Conservation (phyloP, 2,329 filamentous ascomycete genomes). For the Elsinoe perseae region DNA sequence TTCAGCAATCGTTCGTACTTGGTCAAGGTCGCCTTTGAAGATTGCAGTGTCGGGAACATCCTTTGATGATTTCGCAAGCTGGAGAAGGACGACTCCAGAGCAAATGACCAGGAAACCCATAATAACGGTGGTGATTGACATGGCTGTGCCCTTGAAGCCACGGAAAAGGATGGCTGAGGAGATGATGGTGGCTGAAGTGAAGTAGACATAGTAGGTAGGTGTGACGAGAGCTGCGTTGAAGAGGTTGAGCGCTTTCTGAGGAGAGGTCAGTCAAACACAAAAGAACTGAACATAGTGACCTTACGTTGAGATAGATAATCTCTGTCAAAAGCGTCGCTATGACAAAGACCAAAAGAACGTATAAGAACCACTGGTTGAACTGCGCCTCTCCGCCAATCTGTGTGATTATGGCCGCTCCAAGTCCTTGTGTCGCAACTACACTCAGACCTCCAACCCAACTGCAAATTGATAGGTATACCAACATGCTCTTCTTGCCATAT, state of each 20-base stretch:
- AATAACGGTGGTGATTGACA: conserved; percentile 78
- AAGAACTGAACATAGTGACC: conserved; percentile 28
- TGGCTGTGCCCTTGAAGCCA: conserved; percentile 80
- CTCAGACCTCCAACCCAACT: conserved; percentile 89
- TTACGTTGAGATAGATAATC: conserved; percentile 90
- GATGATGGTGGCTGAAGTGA: conserved; percentile 90
- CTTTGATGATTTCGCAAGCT: conserved; percentile 96
- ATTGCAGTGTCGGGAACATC: conserved; percentile 91
- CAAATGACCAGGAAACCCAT: conserved; percentile 93
- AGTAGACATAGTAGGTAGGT: conserved; percentile 97
- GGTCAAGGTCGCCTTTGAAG: conserved; percentile 86
- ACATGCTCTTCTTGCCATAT: conserved; percentile 94
- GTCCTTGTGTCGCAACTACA: conserved; percentile 87
- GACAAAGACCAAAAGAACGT: conserved; percentile 85
- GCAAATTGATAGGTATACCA: conserved; percentile 95
- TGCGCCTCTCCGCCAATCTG: conserved; percentile 74
- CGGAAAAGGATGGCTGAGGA: conserved; percentile 87
- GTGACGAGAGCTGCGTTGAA: conserved; percentile 97
- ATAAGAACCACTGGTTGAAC: conserved; percentile 97
- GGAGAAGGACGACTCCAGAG: conserved; percentile 80
- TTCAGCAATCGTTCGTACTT: conserved; percentile 89
- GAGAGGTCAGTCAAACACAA: conserved; percentile 28
- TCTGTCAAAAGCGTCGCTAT: conserved; percentile 82
- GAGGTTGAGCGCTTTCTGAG: conserved; percentile 91
- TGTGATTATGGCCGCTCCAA: conserved; percentile 84